phyloP scores from a whole-genome alignment of 2,329 filamentous ascomycete genomes.

The Calonectria leucothoes region DNA sequence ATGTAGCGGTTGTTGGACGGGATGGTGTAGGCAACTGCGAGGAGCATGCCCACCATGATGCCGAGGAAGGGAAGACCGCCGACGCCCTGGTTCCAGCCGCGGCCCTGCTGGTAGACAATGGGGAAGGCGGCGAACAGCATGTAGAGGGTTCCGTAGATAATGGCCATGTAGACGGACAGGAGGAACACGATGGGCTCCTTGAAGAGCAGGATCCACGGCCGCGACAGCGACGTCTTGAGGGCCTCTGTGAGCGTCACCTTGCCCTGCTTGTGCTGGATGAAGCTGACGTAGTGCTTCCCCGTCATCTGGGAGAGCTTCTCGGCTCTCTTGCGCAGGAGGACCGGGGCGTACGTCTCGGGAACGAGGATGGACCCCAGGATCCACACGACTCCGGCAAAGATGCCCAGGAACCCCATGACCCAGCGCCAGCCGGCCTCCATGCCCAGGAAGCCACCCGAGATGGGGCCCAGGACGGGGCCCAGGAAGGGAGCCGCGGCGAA shows the following conservation, averaged over 20 bases:
- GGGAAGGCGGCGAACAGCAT: slow-evolving; percentile 16
- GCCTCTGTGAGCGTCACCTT: not conserved
- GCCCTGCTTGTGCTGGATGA: slow-evolving; percentile 5
- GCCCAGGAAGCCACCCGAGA: slow-evolving; percentile 9
- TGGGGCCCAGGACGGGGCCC: slow-evolving; percentile 2
- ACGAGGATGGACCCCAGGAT: slow-evolving; percentile 5
- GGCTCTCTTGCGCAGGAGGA: slow-evolving; percentile 1
- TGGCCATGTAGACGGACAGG: slow-evolving; percentile 14
- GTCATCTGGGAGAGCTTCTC: slow-evolving; percentile 6
- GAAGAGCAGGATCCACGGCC: slow-evolving; percentile 14
- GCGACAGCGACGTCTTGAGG: slow-evolving; percentile 5
- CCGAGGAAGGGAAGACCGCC: slow-evolving; percentile 12
- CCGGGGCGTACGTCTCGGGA: slow-evolving; percentile 12
- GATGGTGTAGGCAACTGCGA: slow-evolving; percentile 9
- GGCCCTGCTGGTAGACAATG: slow-evolving; percentile 12
- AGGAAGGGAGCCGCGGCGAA: slow-evolving; percentile 11
- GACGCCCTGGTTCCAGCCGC: slow-evolving; percentile 9
- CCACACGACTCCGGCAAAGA: slow-evolving; percentile 8
- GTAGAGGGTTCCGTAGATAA: slow-evolving; percentile 14
- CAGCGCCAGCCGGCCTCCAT: slow-evolving; percentile 12
- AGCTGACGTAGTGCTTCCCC: slow-evolving; percentile 15
- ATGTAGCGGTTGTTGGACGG: slow-evolving; percentile 7
- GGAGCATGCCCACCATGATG: slow-evolving; percentile 16
- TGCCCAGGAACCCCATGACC: slow-evolving; percentile 16
- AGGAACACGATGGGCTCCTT: slow-evolving; percentile 12